Base-by-base conservation (phyloP, 202 grass and related monocot species). In the Setaria italica region DNA sequence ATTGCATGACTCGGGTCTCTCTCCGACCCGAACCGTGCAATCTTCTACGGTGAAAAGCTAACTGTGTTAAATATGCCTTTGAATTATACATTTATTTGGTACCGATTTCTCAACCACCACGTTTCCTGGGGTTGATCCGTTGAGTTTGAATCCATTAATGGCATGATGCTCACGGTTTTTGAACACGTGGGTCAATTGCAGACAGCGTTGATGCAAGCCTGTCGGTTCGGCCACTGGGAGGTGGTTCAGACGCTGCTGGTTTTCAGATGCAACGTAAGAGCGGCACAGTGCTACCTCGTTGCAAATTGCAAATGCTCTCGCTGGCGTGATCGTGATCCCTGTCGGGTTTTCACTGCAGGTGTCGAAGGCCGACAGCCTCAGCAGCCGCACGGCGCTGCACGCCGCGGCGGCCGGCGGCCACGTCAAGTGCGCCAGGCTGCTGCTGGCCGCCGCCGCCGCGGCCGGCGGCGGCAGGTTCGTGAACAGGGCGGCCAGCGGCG, bases 121-220 rank as follows among this genome's bases (percentile, higher is more conserved):
- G 11, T 49, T 7, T 4, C 12, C 6, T 11, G 32, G 6, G 49
- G 17, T 9, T 42, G 13, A 55, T 21, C 49, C 7, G 21, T 69
- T 5, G 58, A 11, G 3, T 1, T 57, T 37, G 35, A 78, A 25
- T 58, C 20, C 37, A 15, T 16, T 7, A 17, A 34, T 41, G 72
- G 39, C 7, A 16, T 55, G 60, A 3, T 45, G 30, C 32, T 10
- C 19, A 16, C 29, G 9, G 50, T 69, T 76, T 76, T 0, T 42
- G 35, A 41, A 41, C 41, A 68, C 50, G 63, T 12, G 7, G 39
- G 73, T 79, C 48, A 32, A 70, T 14, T 29, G 39, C 48, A 98
- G 93, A 98, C 95, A 73, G 81, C 93, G 20, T 58, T 98, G 87
- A 90, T 95, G 89, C 93, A 94, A 53, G 91, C 93, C 25, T 98